Conservation (phyloP, 225 moss, liverwort and hornwort genomes). For the Physcomitrellopsis africana region DNA sequence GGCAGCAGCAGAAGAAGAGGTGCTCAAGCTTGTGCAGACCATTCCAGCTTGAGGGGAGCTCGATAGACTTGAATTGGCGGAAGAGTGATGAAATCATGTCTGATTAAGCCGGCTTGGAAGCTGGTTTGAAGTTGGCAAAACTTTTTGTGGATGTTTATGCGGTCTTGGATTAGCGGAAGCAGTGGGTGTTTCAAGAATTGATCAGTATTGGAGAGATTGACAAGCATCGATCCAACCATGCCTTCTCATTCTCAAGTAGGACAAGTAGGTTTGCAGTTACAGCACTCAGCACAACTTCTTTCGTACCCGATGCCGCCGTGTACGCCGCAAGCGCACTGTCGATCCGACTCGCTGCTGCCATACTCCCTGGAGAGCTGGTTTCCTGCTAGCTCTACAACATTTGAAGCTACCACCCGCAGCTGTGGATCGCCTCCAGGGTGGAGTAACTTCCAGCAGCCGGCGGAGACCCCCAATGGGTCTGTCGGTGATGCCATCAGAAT, state of each 20-base stretch:
- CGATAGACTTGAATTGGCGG: too few relatives aligned
- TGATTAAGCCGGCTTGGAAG: too few relatives aligned
- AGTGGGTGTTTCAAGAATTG: too few relatives aligned
- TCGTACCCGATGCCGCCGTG: constrained; percentile 38
- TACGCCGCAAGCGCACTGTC: constrained; percentile 42
- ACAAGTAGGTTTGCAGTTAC: constrained; percentile 38
- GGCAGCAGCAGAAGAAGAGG: too few relatives aligned
- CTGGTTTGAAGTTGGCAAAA: too few relatives aligned
- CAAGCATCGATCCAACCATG: constrained; percentile 37
- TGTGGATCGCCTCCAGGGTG: constrained; percentile 21
- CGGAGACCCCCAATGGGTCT: constrained; percentile 27
- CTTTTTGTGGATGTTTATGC: too few relatives aligned
- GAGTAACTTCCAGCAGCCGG: constrained; percentile 37
- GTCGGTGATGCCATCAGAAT: constrained; percentile 47
- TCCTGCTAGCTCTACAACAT: constrained; percentile 3
- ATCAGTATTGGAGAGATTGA: neutral
- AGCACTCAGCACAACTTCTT: constrained; percentile 21
- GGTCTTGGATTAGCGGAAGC: too few relatives aligned
- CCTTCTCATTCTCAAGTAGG: constrained; percentile 44
- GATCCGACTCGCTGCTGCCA: constrained; percentile 36
- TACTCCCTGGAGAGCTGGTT: constrained; percentile 51
- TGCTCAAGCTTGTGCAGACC: too few relatives aligned
- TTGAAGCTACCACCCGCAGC: constrained; percentile 26
- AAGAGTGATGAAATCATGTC: too few relatives aligned
- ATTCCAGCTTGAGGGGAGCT: too few relatives aligned